These are phyloP conservation scores for Lactarius trivialis DNA, from an alignment of 768 basidiomycete species.

Conservation along the genomic window DNA sequence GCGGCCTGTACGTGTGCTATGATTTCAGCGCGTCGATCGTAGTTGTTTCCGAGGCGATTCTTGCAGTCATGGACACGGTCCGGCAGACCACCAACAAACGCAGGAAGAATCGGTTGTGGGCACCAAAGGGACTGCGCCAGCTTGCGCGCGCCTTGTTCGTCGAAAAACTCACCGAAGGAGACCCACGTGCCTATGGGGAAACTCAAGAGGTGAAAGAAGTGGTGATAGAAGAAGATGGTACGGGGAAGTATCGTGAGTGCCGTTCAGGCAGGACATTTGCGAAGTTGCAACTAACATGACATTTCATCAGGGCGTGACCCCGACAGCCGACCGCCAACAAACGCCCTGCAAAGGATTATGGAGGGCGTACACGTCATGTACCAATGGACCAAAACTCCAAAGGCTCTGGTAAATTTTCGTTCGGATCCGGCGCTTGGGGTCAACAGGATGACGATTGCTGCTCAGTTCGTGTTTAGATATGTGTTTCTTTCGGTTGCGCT, in stretches of 20 bases:
- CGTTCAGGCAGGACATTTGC: not conserved
- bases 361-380: slow-evolving; percentile 32
- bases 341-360: slow-evolving; percentile 36
- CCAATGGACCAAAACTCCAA: slow-evolving; percentile 37
- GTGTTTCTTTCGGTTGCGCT: slow-evolving; percentile 42
- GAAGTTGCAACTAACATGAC: slow-evolving; percentile 1
- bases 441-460: not conserved
- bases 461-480: slow-evolving; percentile 48
- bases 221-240: slow-evolving; percentile 24
- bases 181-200: slow-evolving; percentile 28
- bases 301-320: slow-evolving; percentile 34
- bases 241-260: slow-evolving; percentile 20
- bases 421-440: not conserved
- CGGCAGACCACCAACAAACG: slow-evolving; percentile 35
- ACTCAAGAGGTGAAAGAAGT: slow-evolving; percentile 28
- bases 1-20: slow-evolving; percentile 44
- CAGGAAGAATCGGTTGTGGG: slow-evolving; percentile 39
- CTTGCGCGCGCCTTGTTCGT: slow-evolving; percentile 29
- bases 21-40: slow-evolving; percentile 44
- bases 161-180: slow-evolving; percentile 26
- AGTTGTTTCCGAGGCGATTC: slow-evolving; percentile 33
- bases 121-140: slow-evolving; percentile 40
- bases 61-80: slow-evolving; percentile 34
- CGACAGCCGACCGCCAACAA: slow-evolving; percentile 43
- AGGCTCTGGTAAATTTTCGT: slow-evolving; percentile 32